A percentile compares a stretch with the other conserved stretches of the same genome.
These are phyloP conservation scores for Seiridium cupressi DNA, from an alignment of 2,329 filamentous ascomycete species.

Conservation along the genomic window DNA sequence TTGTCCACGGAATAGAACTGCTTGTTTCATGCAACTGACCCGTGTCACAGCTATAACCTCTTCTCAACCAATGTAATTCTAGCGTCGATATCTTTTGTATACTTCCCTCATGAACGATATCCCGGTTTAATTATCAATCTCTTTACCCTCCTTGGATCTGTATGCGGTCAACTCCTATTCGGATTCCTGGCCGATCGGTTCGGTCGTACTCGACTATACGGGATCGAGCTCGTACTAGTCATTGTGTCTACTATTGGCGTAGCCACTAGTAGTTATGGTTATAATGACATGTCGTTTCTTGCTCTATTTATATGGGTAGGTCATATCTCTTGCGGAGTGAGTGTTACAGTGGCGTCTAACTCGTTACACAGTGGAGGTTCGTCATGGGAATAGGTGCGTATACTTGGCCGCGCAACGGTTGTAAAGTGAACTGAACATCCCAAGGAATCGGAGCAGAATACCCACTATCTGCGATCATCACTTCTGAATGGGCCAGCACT, in stretches of 20 bases:
- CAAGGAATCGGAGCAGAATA: constrained; percentile 66
- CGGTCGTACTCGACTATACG: constrained; percentile 54
- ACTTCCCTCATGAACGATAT: constrained; percentile 46
- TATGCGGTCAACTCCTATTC: constrained; percentile 52
- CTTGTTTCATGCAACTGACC: not conserved
- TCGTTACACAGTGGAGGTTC: constrained; percentile 43
- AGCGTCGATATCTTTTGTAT: constrained; percentile 51
- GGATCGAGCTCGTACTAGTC: constrained; percentile 55
- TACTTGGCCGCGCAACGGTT: not conserved
- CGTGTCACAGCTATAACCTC: constrained; percentile 44
- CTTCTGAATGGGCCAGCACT: constrained; percentile 61
- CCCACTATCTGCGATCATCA: constrained; percentile 64
- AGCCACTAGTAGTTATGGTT: constrained; percentile 50
- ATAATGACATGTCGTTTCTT: constrained; percentile 47
- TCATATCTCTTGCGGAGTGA: not conserved
- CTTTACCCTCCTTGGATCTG: constrained; percentile 50
- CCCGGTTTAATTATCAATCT: constrained; percentile 42
- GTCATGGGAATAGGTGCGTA: constrained; percentile 49
- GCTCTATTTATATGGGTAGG: constrained; percentile 47
- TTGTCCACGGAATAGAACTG: not conserved
- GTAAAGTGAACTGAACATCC: not conserved
- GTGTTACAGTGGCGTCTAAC: not conserved
- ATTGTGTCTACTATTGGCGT: constrained; percentile 57
- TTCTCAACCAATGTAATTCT: constrained; percentile 55
- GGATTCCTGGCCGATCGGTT: constrained; percentile 53